Evolutionary conservation across 2,329 filamentous ascomycete genomes (phyloP), one percentile per base, ranked within the genome.

Genomic region (Ophiosphaerella korrae): DNA sequence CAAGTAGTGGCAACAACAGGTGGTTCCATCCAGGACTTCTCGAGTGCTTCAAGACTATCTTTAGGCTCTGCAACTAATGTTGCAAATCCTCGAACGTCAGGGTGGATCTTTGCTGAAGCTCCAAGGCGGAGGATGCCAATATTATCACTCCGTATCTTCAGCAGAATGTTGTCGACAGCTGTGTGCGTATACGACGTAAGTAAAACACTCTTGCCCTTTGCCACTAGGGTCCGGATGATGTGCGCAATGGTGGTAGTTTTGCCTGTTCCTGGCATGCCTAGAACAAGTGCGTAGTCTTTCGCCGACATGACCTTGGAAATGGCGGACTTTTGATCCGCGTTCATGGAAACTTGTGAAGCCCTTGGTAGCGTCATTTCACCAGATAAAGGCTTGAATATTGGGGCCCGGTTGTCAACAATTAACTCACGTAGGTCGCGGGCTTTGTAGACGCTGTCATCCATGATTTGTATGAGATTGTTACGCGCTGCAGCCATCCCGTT

Each of bases 181-280:
- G 92, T 96, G 69, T 99, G 94, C 0, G 94, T 99, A 72, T 97
- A 97, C 0, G 92, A 97, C 0, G 94, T 95, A 35, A 99, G 78
- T 6, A 99, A 79, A 12, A 99, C 92, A 48, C 89, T 96, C 76
- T 97, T 97, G 9, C 91, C 89, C 71, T 96, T 90, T 0, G 88
- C 86, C 5, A 94, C 88, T 26, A 99, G 80, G 1, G 93, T 90
- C 38, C 90, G 87, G 64, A 99, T 97, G 62, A 99, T 97, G 70
- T 97, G 92, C 5, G 93, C 92, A 66, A 99, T 97, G 0, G 94
- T 99, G 0, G 94, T 99, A 2, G 94, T 99, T 75, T 99, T 99
- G 50, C 94, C 94, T 0, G 94, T 99, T 7, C 94, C 94, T 1
- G 94, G 94, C 94, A 99, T 99, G 24, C 94, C 94, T 16, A 99